These are phyloP conservation scores for Allium fistulosum DNA, from an alignment of 106 monocot genomes.

Conservation along the genomic window DNA sequence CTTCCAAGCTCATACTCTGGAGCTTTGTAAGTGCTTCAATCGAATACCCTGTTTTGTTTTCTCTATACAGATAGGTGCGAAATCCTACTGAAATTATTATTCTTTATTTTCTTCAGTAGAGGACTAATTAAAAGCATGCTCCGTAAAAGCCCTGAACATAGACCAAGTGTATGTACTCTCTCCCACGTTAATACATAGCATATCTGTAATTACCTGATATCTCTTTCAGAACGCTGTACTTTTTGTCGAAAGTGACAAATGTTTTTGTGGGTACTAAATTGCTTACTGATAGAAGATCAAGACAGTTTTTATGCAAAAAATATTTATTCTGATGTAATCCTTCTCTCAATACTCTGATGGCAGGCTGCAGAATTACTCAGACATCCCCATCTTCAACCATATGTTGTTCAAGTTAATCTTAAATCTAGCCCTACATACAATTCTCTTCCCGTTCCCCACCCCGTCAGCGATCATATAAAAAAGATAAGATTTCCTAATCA, in stretches of 20 bases:
- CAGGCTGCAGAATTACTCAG: constrained; percentile 89
- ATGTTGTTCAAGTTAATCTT: constrained; percentile 69
- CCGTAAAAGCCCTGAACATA: constrained; percentile 88
- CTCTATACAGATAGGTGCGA: neutral
- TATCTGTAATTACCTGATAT: neutral
- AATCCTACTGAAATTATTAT: neutral
- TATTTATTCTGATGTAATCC: too few species aligned
- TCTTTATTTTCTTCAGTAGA: constrained; percentile 39
- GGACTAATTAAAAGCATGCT: constrained; percentile 99
- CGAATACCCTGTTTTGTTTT: neutral
- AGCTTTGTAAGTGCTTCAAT: constrained; percentile 54
- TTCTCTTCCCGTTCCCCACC: constrained; percentile 31
- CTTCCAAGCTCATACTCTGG: constrained; percentile 84
- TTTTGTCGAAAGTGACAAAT: too few species aligned
- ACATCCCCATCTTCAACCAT: constrained; percentile 90
- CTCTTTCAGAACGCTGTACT: too few species aligned
- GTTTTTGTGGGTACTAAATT: too few species aligned
- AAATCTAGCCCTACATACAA: constrained; percentile 53
- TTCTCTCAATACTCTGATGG: neutral
- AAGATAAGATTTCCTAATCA: constrained; percentile 43
- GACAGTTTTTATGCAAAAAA: too few species aligned
- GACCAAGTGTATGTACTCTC: constrained; percentile 69
- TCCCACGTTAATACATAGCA: neutral
- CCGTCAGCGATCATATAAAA: constrained; percentile 24
- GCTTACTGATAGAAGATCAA: too few species aligned